phyloP scores from a whole-genome alignment of 495 filamentous ascomycete genomes.

The Neurospora cerealis region DNA sequence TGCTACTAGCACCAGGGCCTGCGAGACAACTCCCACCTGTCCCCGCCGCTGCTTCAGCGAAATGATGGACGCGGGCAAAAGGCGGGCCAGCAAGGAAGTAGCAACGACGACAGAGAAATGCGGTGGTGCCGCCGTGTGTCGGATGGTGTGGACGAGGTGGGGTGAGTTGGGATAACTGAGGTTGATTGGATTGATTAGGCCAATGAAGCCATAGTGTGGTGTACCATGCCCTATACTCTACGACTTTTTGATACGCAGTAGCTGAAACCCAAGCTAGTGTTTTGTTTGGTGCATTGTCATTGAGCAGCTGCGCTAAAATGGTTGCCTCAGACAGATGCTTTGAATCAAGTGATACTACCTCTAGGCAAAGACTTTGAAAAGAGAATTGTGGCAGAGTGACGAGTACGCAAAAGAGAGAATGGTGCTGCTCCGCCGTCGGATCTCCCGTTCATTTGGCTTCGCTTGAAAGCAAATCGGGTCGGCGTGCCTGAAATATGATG shows the following conservation, averaged over 20 bases:
- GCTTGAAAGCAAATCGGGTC: not conserved
- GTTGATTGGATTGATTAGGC: not conserved
- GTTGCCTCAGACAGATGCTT: not conserved
- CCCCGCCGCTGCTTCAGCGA: not conserved
- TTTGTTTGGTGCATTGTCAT: not conserved
- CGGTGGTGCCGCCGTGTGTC: not conserved
- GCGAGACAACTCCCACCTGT: not conserved
- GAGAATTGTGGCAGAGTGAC: not conserved
- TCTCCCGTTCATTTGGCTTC: not conserved
- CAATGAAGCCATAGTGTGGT: not conserved
- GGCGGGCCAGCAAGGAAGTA: not conserved
- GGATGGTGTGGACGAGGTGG: not conserved
- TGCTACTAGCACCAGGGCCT: not conserved
- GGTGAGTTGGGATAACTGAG: not conserved
- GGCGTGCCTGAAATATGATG: not conserved
- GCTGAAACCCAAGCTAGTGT: not conserved
- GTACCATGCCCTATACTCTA: not conserved
- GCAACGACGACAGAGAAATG: not conserved
- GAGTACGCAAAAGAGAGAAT: not conserved
- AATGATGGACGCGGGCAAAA: not conserved
- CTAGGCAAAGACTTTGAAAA: not conserved
- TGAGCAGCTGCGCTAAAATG: not conserved
- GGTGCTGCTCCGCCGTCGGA: not conserved
- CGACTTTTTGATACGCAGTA: not conserved
- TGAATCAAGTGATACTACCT: not conserved